Evolutionary conservation across 768 basidiomycete genomes (phyloP), one percentile per base, ranked within the genome.

Genomic region (Russula vinacea): DNA sequence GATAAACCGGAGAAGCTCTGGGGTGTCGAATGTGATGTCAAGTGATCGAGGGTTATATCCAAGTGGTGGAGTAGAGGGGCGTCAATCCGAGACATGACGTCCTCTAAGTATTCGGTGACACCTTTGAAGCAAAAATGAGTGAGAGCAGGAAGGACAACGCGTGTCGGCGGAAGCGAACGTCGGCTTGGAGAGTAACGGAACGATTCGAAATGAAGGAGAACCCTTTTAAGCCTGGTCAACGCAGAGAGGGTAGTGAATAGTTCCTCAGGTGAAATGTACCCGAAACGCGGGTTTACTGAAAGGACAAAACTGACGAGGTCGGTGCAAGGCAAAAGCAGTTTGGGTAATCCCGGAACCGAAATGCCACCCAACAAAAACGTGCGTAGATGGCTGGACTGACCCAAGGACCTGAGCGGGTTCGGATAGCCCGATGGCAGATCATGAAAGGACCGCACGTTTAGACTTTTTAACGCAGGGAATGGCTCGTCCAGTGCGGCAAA

Each of bases 301-400:
- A 29, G 29, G 5, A 29, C 5, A 29, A 29, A 29, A 29, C 29
- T 29, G 29, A 62, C 62, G 40, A 62, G 62, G n/a, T 42, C 39
- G 17, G 24, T 16, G 0, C 49, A 32, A 3, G 62, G 51, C 49
- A 35, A 33, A 35, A 62, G 62, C 3, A 51, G 39, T 16, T 6
- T 40, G 2, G 47, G 17, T 35, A 62, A 35, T 50, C 29, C 40
- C 22, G 56, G 62, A 37, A 51, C 51, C n/a, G 39, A 32, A 22
- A 57, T 40, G 39, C 39, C 39, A 2, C 22, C 37, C 55, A 57
- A 33, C 16, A 14, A 14, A 16, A 56, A 29, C 6, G 32, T 16
- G 22, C n/a, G 55, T 47, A 62, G 33, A 33, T 6, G 29, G 0
- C 32, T 37, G 13, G 39, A 49, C 13, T 22, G 22, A 26, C 47